A percentile compares a stretch with the other conserved stretches of the same genome.
phyloP scores from a whole-genome alignment of 768 basidiomycete species.

The Leucocoprinus leucothites region DNA sequence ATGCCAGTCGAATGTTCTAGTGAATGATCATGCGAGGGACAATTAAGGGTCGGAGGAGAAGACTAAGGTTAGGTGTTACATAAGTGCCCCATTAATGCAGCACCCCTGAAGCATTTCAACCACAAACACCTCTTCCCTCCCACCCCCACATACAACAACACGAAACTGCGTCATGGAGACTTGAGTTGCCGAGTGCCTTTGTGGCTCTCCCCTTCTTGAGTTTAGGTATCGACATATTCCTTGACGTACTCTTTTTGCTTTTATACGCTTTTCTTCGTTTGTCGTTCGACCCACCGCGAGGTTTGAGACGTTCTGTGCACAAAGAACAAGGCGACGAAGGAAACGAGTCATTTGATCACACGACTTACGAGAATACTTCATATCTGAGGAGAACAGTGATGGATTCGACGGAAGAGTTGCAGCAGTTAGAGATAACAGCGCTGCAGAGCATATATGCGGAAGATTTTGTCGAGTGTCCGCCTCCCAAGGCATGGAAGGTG shows the following conservation, averaged over 20 bases:
- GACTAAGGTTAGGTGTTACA: too few species aligned
- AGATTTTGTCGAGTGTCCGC: conserved; percentile 70
- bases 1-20: too few species aligned
- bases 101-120: neutral
- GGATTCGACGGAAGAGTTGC: conserved; percentile 72
- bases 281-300: neutral
- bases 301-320: too few species aligned
- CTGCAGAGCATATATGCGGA: conserved; percentile 79
- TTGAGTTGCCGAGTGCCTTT: conserved; percentile 74
- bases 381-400: conserved; percentile 32
- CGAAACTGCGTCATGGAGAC: conserved; percentile 49
- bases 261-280: neutral
- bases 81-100: too few species aligned
- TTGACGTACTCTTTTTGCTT: conserved; percentile 2
- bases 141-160: neutral
- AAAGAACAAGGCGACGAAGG: neutral
- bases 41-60: too few species aligned
- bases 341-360: conserved; percentile 14
- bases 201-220: conserved; percentile 62
- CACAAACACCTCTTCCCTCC: neutral
- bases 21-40: too few species aligned
- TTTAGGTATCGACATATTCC: conserved; percentile 29
- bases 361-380: neutral
- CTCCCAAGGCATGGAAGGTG: conserved; percentile 86
- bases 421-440: conserved; percentile 68